Percentiles rank a stretch among this genome's conserved stretches.
These are phyloP conservation scores for Fusarium sarcochroum DNA, from an alignment of 2,329 filamentous ascomycete species.

Conservation along the genomic window DNA sequence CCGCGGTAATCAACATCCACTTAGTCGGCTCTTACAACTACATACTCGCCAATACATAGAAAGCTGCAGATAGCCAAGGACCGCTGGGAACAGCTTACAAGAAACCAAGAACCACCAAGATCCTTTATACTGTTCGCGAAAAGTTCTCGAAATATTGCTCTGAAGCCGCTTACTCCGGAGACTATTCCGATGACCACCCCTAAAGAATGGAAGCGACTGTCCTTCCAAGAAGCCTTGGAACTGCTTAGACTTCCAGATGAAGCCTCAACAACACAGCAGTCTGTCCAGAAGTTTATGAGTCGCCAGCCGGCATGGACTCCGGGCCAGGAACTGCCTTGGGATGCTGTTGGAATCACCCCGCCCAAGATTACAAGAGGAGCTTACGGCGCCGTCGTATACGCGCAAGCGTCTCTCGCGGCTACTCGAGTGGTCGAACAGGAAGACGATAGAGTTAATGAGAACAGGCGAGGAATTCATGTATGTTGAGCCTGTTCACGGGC, in stretches of 20 bases:
- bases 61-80: neutral
- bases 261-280: neutral
- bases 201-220: slow-evolving; percentile 45
- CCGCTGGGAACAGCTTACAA: too few species aligned
- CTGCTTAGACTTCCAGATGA: slow-evolving; percentile 44
- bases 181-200: slow-evolving; percentile 17
- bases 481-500: slow-evolving; percentile 34
- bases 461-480: slow-evolving; percentile 56
- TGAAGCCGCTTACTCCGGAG: neutral
- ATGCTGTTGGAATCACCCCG: slow-evolving; percentile 26
- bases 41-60: neutral
- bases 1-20: slow-evolving; percentile 1
- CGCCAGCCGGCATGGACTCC: slow-evolving; percentile 53
- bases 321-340: slow-evolving; percentile 52
- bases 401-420: slow-evolving; percentile 56
- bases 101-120: too few species aligned
- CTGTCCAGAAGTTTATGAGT: slow-evolving; percentile 50
- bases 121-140: neutral
- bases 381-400: slow-evolving; percentile 57
- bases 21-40: neutral
- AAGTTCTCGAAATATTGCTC: neutral
- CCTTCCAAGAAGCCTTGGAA: slow-evolving; percentile 51
- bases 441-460: slow-evolving; percentile 40
- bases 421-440: slow-evolving; percentile 53
- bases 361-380: slow-evolving; percentile 46